A percentile compares a stretch with the other conserved stretches of the same genome.
phyloP scores from a whole-genome alignment of 1,139 yeast species.

The Meyerozyma carpophila region DNA sequence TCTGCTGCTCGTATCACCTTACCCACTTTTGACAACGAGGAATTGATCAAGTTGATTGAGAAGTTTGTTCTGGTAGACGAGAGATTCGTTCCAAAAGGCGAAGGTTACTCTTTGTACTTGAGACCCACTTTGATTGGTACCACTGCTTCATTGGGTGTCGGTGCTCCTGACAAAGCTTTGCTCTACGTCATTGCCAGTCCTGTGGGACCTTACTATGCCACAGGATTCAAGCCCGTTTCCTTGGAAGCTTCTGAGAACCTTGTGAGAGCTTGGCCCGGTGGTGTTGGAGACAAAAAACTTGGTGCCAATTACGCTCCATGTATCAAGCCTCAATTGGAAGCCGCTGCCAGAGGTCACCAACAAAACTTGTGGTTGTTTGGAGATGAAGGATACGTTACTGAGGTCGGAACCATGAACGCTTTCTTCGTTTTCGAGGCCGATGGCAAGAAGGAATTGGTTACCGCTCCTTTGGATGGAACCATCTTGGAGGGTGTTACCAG shows the following conservation, averaged over 20 bases:
- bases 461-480: conserved; percentile 96
- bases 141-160: conserved; percentile 78
- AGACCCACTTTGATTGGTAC: conserved; percentile 97
- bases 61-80: conserved; percentile 70
- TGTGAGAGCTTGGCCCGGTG: conserved; percentile 99
- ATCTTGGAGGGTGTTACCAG: conserved; percentile 96
- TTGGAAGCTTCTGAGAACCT: conserved; percentile 93
- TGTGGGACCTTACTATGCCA: conserved; percentile 86
- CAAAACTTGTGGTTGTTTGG: conserved; percentile 97
- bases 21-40: conserved; percentile 78
- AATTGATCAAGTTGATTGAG: conserved; percentile 67
- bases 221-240: conserved; percentile 91
- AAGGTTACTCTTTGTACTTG: conserved; percentile 85
- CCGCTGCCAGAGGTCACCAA: conserved; percentile 84
- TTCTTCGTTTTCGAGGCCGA: conserved; percentile 75
- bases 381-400: conserved; percentile 82
- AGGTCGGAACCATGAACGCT: conserved; percentile 96
- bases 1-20: conserved; percentile 84
- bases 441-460: conserved; percentile 87
- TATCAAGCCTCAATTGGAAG: conserved; percentile 80
- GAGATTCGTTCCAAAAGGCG: conserved; percentile 72
- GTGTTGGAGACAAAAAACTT: conserved; percentile 89
- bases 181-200: conserved; percentile 88
- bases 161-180: conserved; percentile 72
- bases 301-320: conserved; percentile 99